Evolutionary conservation across 2,329 filamentous ascomycete species (phyloP).

Genomic region (Aplosporella prunicola): DNA sequence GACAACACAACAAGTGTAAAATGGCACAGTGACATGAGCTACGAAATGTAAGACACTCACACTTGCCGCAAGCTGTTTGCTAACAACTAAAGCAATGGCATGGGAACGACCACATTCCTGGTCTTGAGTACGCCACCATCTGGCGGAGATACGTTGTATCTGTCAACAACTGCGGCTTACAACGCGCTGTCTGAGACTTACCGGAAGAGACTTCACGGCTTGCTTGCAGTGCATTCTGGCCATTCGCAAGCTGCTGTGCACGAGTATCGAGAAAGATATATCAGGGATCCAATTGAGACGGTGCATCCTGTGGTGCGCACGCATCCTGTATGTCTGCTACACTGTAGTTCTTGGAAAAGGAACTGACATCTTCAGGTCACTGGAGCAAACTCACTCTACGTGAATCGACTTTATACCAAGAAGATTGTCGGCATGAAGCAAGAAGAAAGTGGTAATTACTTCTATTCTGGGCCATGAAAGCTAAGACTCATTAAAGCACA

Average conservation of each 20-base stretch:
- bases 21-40: slow-evolving; percentile 10
- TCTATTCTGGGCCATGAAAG: neutral
- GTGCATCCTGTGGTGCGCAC: slow-evolving; percentile 13
- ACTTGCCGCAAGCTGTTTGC: neutral
- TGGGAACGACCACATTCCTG: slow-evolving; percentile 7
- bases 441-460: slow-evolving; percentile 10
- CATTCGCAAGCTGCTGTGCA: slow-evolving; percentile 7
- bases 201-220: slow-evolving; percentile 11
- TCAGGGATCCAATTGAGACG: slow-evolving; percentile 6
- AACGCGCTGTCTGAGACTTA: slow-evolving; percentile 10
- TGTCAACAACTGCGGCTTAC: slow-evolving; percentile 4
- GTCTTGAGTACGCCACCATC: slow-evolving; percentile 3
- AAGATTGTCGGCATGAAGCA: slow-evolving; percentile 13
- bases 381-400: slow-evolving; percentile 12
- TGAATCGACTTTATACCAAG: slow-evolving; percentile 14
- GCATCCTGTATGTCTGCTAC: slow-evolving; percentile 9
- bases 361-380: slow-evolving; percentile 7
- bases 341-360: neutral
- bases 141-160: slow-evolving; percentile 3
- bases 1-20: slow-evolving; percentile 6
- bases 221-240: slow-evolving; percentile 11
- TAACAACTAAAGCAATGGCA: slow-evolving; percentile 5
- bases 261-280: slow-evolving; percentile 9
- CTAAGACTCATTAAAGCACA: neutral
- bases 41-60: slow-evolving; percentile 1